Conservation (phyloP, 1,139 yeast genomes). For the Kluyveromyces sp. region DNA sequence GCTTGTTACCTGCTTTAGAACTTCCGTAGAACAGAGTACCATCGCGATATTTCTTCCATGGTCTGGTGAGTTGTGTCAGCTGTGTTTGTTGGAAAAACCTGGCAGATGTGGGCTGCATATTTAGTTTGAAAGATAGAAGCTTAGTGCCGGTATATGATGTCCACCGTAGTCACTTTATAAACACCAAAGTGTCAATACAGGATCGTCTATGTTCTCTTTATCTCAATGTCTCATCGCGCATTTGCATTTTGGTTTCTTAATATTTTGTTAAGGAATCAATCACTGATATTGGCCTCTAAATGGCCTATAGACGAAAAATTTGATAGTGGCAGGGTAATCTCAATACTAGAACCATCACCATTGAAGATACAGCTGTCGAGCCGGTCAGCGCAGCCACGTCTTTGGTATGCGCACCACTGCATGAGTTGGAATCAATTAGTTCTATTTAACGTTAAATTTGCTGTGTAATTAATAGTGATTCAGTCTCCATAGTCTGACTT, state of each 20-base stretch:
- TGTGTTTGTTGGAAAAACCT: conserved; percentile 50
- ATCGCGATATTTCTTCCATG: conserved; percentile 82
- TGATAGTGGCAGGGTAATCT: no score
- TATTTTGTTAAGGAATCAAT: no score
- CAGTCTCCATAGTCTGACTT: conserved; percentile 81
- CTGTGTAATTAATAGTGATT: conserved; percentile 50
- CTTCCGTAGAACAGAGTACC: conserved; percentile 80
- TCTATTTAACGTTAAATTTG: background rate
- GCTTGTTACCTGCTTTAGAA: conserved; percentile 70
- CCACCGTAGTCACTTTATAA: no score
- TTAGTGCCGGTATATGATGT: background rate
- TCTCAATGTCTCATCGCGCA: no score
- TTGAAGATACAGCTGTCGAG: no score
- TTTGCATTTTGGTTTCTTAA: no score
- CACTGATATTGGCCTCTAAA: no score
- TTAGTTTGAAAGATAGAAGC: background rate
- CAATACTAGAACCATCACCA: no score
- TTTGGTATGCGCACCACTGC: background rate
- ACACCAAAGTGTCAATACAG: no score
- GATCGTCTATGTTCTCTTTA: no score
- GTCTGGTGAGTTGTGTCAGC: conserved; percentile 54
- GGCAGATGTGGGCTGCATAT: conserved; percentile 50
- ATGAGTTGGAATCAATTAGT: background rate
- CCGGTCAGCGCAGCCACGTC: no score
- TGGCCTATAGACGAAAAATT: no score